Evolutionary conservation across 805 yeast species (phyloP).

Genomic region (Dipodascus albidus): DNA sequence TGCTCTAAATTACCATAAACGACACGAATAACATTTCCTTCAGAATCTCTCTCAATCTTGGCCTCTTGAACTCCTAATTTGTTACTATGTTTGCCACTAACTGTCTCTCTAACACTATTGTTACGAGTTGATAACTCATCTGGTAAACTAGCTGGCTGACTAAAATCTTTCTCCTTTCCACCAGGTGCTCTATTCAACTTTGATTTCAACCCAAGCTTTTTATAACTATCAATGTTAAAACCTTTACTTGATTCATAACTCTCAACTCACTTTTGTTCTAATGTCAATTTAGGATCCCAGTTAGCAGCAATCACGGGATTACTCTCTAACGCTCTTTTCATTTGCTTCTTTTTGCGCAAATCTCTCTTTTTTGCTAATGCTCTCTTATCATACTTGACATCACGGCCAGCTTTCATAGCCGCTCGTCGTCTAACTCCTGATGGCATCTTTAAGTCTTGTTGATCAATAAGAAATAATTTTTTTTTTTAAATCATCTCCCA

Average conservation of each 20-base stretch:
- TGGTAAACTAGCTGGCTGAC: conserved; percentile 23
- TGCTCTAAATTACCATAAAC: conserved; percentile 49
- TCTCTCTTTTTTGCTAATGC: conserved; percentile 61
- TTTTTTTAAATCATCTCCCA: background rate
- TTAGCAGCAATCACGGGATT: conserved; percentile 78
- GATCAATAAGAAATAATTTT: background rate
- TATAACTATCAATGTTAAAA: conserved; percentile 32
- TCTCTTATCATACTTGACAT: conserved; percentile 55
- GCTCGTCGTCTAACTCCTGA: conserved; percentile 61
- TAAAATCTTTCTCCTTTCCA: conserved; percentile 54
- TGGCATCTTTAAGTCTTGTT: conserved; percentile 20
- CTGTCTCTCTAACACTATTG: conserved; percentile 38
- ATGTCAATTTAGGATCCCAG: conserved; percentile 79
- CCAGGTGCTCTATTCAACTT: conserved; percentile 64
- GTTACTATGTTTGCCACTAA: conserved; percentile 1
- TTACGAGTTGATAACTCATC: conserved; percentile 19
- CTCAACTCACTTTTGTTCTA: conserved; percentile 49
- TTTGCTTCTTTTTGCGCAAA: conserved; percentile 56
- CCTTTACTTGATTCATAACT: background rate
- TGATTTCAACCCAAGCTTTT: conserved; percentile 62
- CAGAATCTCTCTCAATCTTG: conserved; percentile 55
- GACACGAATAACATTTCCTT: conserved; percentile 54
- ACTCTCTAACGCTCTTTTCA: conserved; percentile 51
- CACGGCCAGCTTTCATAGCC: background rate
- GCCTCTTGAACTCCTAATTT: conserved; percentile 34